Conservation (phyloP, 106 monocot genomes). For the Cymbidium sinense region DNA sequence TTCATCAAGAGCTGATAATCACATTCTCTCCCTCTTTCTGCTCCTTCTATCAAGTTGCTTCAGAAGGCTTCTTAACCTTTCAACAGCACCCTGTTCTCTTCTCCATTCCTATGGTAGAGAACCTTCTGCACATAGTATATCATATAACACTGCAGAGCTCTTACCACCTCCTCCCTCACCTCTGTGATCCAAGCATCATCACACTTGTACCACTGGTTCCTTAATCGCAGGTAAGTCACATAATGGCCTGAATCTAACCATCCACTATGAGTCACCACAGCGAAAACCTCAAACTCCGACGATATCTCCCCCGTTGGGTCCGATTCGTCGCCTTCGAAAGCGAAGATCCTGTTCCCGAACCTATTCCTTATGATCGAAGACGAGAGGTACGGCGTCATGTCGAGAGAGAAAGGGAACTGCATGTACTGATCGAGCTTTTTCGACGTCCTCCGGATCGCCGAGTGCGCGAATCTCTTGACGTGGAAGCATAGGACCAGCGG, state of each 20-base stretch:
- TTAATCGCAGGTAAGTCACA: conserved; percentile 41
- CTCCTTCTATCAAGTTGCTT: not conserved
- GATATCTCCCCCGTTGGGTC: conserved; percentile 24
- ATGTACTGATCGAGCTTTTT: conserved; percentile 49
- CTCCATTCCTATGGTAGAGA: conserved; percentile 17
- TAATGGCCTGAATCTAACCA: conserved; percentile 58
- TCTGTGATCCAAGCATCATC: conserved; percentile 63
- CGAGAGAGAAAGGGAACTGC: conserved; percentile 55
- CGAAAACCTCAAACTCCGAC: conserved; percentile 67
- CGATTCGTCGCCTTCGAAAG: conserved; percentile 36
- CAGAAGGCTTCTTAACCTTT: not conserved
- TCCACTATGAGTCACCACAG: conserved; percentile 57
- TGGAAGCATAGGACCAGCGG: conserved; percentile 63
- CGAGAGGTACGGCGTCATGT: conserved; percentile 58
- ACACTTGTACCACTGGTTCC: conserved; percentile 58
- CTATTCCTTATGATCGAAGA: conserved; percentile 46
- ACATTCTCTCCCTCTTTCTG: no score
- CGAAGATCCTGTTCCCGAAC: conserved; percentile 52
- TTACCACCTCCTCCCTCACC: conserved; percentile 41
- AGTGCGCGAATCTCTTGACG: conserved; percentile 60
- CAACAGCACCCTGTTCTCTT: conserved; percentile 3
- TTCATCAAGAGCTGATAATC: no score
- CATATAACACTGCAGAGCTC: conserved; percentile 55
- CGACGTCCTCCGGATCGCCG: conserved; percentile 12
- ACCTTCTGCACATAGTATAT: conserved; percentile 52